These are phyloP conservation scores for Hyphodiscus sp. DNA, from an alignment of 2,329 filamentous ascomycete genomes.

Conservation along the genomic window DNA sequence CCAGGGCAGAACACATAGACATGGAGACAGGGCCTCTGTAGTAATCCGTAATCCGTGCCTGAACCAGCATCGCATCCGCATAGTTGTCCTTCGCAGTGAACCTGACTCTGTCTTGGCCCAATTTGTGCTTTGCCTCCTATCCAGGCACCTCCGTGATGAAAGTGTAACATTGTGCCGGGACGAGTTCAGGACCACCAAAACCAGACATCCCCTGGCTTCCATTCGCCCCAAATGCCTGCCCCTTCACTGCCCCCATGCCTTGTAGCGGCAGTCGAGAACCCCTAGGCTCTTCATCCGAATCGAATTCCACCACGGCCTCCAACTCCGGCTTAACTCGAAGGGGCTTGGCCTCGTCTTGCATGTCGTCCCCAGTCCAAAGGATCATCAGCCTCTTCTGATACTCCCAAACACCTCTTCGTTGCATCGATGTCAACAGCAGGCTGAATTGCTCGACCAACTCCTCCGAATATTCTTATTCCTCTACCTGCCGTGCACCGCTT, in stretches of 20 bases:
- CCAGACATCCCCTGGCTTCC: not conserved
- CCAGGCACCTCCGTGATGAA: not conserved
- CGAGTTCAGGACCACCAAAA: not conserved
- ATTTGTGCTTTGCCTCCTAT: not conserved
- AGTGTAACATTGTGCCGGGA: not conserved
- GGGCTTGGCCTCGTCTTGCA: constrained; percentile 5
- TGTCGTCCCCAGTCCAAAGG: constrained; percentile 1
- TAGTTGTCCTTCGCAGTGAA: not conserved
- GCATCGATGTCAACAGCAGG: not conserved
- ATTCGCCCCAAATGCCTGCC: not conserved
- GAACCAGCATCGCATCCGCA: not conserved
- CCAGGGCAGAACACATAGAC: not conserved
- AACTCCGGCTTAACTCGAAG: not conserved
- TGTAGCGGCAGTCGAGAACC: not conserved
- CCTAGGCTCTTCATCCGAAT: not conserved
- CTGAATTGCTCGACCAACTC: not conserved
- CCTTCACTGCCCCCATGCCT: not conserved
- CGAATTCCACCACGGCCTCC: not conserved
- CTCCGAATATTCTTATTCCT: not conserved
- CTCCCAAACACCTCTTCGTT: not conserved
- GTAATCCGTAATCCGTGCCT: not conserved
- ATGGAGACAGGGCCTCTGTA: not conserved
- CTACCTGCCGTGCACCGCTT: not conserved
- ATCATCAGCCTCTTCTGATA: constrained; percentile 2
- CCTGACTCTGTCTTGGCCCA: not conserved